Evolutionary conservation across 2,329 filamentous ascomycete genomes (phyloP), one percentile per base, ranked within the genome.

Genomic region (Botrytis squamosa): DNA sequence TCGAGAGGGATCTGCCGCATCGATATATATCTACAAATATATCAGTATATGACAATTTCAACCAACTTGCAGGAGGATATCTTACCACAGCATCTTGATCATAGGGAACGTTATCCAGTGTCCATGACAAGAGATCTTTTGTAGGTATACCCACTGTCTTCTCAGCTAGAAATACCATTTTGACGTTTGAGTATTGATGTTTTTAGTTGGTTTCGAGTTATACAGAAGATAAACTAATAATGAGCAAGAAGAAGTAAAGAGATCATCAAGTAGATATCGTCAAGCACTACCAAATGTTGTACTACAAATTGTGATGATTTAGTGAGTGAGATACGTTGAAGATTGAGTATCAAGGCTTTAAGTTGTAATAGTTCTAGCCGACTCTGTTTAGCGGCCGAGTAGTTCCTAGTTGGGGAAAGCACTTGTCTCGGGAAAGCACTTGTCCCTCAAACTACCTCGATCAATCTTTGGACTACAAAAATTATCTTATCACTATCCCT

Each of bases 51-150:
- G 46, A 36, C 12, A 59, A 12, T 63, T 25, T n/a, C 46, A 69
- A 18, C 8, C 12, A 20, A 6, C 22, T 55, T 3, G 22, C 4
- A 25, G 7, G 4, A 18, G 9, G 18, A n/a, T 22, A 20, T 29
- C 18, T 14, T 52, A 29, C 33, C 25, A 9, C 59, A 22, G 25
- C 70, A 77, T 80, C 74, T 68, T 66, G 75, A 69, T 78, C 74
- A 60, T 76, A 78, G 46, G 69, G 40, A 29, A 75, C 36, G 42
- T 78, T 72, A 52, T 79, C 76, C 44, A 80, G 78, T 25, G 65
- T 79, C 78, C 78, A 80, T 18, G 77, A 78, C 5, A 76, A 20
- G 36, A 80, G 67, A 62, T 80, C 79, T 59, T 78, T 79, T 1
- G 74, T 78, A 38, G 64, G 74, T 67, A 60, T 77, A 66, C 40